phyloP scores from a whole-genome alignment of 2,329 filamentous ascomycete genomes.

The Sordariomycetes sp. region DNA sequence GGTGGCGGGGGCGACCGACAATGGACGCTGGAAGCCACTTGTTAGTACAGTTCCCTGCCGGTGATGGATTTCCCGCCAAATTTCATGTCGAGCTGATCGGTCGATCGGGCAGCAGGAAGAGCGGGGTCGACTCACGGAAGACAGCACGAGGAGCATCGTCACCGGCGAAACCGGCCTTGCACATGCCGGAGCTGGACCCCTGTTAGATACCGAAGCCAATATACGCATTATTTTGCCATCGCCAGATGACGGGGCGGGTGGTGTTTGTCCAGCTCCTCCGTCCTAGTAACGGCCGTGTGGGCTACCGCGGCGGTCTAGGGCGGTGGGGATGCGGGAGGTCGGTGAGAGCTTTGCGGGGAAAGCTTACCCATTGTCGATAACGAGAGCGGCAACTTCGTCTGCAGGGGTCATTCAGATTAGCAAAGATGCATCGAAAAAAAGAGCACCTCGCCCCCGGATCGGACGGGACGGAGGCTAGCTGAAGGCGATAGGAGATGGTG shows the following conservation, averaged over 20 bases:
- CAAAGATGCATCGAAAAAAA: slow-evolving; percentile 8
- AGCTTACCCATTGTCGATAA: slow-evolving; percentile 99
- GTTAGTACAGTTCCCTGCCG: background rate
- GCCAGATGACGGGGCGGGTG: background rate
- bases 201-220: background rate
- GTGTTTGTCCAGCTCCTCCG: background rate
- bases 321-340: slow-evolving; percentile 22
- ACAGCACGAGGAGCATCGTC: slow-evolving; percentile 99
- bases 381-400: slow-evolving; percentile 99
- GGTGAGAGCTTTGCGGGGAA: slow-evolving; percentile 8
- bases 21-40: slow-evolving; percentile 65
- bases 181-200: slow-evolving; percentile 91
- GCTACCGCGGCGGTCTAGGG: slow-evolving; percentile 9
- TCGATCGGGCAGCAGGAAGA: slow-evolving; percentile 15
- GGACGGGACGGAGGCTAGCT: background rate
- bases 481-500: background rate
- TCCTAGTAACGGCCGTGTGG: background rate
- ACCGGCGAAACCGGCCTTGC: slow-evolving; percentile 99
- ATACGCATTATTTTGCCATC: background rate
- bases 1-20: slow-evolving; percentile 97
- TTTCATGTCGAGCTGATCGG: background rate
- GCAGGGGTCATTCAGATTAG: slow-evolving; percentile 32
- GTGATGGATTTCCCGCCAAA: background rate
- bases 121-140: slow-evolving; percentile 72
- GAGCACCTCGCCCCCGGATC: background rate